Base-by-base conservation (phyloP, 2,329 filamentous ascomycete genomes). In the Thelonectria discophora region DNA sequence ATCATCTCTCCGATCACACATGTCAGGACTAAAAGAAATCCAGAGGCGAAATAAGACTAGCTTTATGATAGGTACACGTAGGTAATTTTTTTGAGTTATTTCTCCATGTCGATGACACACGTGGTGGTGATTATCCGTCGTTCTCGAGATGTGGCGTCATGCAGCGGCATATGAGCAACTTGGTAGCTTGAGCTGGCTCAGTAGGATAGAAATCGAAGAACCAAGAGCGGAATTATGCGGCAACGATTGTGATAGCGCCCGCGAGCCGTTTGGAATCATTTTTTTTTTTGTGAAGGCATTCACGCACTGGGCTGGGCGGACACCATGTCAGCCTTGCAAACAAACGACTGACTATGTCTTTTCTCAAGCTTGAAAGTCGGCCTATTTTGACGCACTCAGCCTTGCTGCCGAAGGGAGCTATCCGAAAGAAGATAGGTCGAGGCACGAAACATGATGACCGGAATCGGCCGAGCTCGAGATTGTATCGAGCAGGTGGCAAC, bases 261-360 rank as follows among this genome's bases (percentile, higher is more conserved):
- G 32, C 20, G 3, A 13, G 20, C 20, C 15, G 30, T 8, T 12
- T 5, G 11, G 13, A 48, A 48, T 15, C 32, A 39, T 7, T 9
- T 15, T 15, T 15, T 40, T 43, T 9, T 15, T 15, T 15, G 30
- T 43, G 20, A 42, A 17, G 15, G 18, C 17, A 18, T 50, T 34
- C 32, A 24, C 17, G 43, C 34, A 15, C 34, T 8, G 6, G 9
- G 46, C 43, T 37, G 54, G 46, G 46, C 37, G 32, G 24, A 50
- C 24, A 43, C n/a, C 12, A 24, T n/a, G 32, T 50, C 54, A 49
- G 46, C 46, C 54, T 57, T 45, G 54, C 49, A 46, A 15, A 15
- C 15, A 17, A 12, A 8, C 7, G 15, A 17, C n/a, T 17, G 12
- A 43, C 18, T 20, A 10, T 43, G 5, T 47, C 21, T 18, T 18